Percentiles rank a stretch among this genome's conserved stretches.
These are phyloP conservation scores for Penicillium egyptiacum DNA, from an alignment of 495 filamentous ascomycete species.

Conservation along the genomic window DNA sequence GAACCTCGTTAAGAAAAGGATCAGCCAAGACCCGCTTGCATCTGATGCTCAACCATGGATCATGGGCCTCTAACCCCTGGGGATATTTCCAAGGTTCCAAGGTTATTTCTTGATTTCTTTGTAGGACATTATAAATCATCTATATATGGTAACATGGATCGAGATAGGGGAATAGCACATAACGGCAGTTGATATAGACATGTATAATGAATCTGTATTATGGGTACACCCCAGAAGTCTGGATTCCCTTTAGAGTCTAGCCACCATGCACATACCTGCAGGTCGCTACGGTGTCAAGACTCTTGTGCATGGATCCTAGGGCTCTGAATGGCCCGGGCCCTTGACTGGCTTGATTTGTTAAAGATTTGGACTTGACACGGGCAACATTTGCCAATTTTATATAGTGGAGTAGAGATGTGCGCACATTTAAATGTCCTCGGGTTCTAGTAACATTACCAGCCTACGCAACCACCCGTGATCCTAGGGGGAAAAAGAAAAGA, in stretches of 20 bases:
- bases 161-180: background rate
- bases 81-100: background rate
- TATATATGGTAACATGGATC: too few relatives aligned
- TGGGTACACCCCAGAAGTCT: conserved; percentile 8
- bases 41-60: background rate
- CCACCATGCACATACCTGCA: conserved; percentile 20
- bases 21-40: background rate
- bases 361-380: too few relatives aligned
- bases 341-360: background rate
- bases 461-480: conserved; percentile 35
- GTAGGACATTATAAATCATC: too few relatives aligned
- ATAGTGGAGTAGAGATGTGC: conserved; percentile 11
- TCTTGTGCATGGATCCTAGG: conserved; percentile 16
- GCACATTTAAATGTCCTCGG: background rate
- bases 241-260: conserved; percentile 10
- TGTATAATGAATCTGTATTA: background rate
- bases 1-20: background rate
- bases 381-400: background rate
- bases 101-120: too few relatives aligned
- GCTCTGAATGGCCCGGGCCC: conserved; percentile 8
- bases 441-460: conserved; percentile 22
- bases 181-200: background rate
- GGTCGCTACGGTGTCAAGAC: conserved; percentile 19
- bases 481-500: conserved; percentile 13
- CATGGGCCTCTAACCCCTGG: background rate